phyloP scores from a whole-genome alignment of 2,329 filamentous ascomycete species.

The Xenoacremonium recifei region DNA sequence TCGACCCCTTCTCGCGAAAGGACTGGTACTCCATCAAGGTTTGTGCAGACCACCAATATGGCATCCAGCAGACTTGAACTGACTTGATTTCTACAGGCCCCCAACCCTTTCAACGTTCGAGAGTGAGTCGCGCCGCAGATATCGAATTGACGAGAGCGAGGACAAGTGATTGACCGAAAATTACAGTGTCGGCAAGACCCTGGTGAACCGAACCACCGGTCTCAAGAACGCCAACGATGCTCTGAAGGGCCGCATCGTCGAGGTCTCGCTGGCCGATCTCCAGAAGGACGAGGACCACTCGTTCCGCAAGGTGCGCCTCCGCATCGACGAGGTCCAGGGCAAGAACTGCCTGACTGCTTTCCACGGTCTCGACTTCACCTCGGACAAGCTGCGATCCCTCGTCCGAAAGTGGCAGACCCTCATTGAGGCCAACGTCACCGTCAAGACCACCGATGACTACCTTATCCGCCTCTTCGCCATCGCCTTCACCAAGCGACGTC shows the following conservation, averaged over 20 bases:
- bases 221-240: slow-evolving; percentile 99
- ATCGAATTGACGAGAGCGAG: slow-evolving; percentile 14
- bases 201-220: slow-evolving; percentile 99
- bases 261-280: slow-evolving; percentile 97
- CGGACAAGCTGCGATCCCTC: slow-evolving; percentile 98
- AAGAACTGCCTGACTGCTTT: slow-evolving; percentile 99
- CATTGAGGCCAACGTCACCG: slow-evolving; percentile 98
- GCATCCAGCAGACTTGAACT: slow-evolving; percentile 7
- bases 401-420: slow-evolving; percentile 99
- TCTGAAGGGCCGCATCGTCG: slow-evolving; percentile 97
- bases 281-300: slow-evolving; percentile 99
- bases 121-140: slow-evolving; percentile 67
- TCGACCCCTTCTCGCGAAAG: slow-evolving; percentile 97
- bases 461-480: slow-evolving; percentile 98
- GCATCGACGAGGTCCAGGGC: slow-evolving; percentile 98
- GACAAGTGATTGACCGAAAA: slow-evolving; percentile 16
- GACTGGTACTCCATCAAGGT: slow-evolving; percentile 99
- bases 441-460: slow-evolving; percentile 99
- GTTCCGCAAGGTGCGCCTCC: slow-evolving; percentile 99
- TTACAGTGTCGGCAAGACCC: slow-evolving; percentile 94
- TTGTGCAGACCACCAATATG: slow-evolving; percentile 13
- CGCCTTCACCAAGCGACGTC: slow-evolving; percentile 97
- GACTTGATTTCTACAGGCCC: slow-evolving; percentile 58
- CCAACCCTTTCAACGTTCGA: slow-evolving; percentile 91
- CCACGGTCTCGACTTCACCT: slow-evolving; percentile 99